Conservation (phyloP, 768 basidiomycete genomes). For the Coprinopsis sp. region DNA sequence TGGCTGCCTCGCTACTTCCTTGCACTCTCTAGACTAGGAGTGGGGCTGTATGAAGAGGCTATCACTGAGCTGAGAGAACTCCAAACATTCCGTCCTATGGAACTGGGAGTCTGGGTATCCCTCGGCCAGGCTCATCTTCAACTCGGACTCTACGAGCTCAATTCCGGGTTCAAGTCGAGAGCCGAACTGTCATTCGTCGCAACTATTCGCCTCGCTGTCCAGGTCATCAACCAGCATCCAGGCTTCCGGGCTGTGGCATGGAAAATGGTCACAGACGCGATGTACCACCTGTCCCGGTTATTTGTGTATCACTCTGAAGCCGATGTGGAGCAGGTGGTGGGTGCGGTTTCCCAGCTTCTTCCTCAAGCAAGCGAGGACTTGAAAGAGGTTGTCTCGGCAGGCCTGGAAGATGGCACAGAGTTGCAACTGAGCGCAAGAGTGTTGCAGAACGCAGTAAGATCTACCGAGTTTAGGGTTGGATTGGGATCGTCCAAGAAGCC, state of each 20-base stretch:
- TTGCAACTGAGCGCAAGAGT: not conserved
- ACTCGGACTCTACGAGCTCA: constrained; percentile 59
- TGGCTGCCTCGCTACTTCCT: constrained; percentile 85
- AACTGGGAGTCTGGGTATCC: constrained; percentile 67
- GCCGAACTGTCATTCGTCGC: constrained; percentile 68
- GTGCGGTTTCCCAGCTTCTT: constrained; percentile 32
- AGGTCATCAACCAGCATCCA: constrained; percentile 43
- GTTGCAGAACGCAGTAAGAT: constrained; percentile 2
- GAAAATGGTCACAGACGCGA: constrained; percentile 79
- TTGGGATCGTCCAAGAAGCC: constrained; percentile 1
- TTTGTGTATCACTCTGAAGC: constrained; percentile 44
- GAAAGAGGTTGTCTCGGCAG: not conserved
- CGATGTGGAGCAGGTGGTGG: constrained; percentile 30
- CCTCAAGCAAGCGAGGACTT: constrained; percentile 36
- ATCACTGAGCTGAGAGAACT: constrained; percentile 60
- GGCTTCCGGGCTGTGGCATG: constrained; percentile 73
- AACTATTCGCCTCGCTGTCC: constrained; percentile 50
- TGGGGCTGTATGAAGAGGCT: constrained; percentile 72
- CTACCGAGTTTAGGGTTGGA: constrained; percentile 7
- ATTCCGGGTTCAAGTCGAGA: constrained; percentile 67
- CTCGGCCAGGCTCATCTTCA: constrained; percentile 71
- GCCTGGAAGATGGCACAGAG: not conserved
- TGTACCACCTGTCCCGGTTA: constrained; percentile 58
- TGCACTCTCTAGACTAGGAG: constrained; percentile 77
- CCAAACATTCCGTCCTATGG: constrained; percentile 50